Evolutionary conservation across 164 flowering plant species (phyloP).

Genomic region (Liquidambar formosana): DNA sequence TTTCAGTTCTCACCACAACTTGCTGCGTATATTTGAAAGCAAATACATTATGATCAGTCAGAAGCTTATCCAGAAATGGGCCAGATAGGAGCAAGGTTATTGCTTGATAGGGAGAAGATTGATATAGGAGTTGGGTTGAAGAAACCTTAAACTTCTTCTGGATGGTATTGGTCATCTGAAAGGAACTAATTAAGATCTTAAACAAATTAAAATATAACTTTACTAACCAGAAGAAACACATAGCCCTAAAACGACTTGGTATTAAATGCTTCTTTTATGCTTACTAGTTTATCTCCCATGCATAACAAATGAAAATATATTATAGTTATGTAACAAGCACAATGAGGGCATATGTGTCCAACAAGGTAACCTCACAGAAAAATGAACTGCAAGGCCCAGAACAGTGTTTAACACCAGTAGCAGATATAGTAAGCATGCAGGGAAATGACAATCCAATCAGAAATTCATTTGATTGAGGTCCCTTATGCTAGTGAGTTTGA

Average conservation of each 20-base stretch:
- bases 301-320: neutral
- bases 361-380: no score
- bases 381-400: no score
- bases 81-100: slow-evolving; percentile 69
- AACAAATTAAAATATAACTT: slow-evolving; percentile 11
- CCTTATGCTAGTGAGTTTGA: no score
- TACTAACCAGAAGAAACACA: neutral
- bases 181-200: slow-evolving; percentile 44
- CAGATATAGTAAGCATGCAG: no score
- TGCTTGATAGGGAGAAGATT: slow-evolving; percentile 92
- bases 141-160: slow-evolving; percentile 95
- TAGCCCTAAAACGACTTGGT: neutral
- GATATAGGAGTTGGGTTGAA: slow-evolving; percentile 94
- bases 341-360: neutral
- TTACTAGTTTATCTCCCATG: neutral
- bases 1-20: slow-evolving; percentile 68
- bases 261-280: no score
- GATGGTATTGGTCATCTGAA: slow-evolving; percentile 94
- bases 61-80: slow-evolving; percentile 83
- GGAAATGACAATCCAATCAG: no score
- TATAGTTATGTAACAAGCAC: neutral
- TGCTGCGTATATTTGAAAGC: slow-evolving; percentile 85
- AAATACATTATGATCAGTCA: slow-evolving; percentile 82
- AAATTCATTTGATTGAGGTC: no score
- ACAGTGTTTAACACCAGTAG: no score